These are phyloP conservation scores for Termitomyces sp. DNA, from an alignment of 768 basidiomycete genomes.

Conservation along the genomic window DNA sequence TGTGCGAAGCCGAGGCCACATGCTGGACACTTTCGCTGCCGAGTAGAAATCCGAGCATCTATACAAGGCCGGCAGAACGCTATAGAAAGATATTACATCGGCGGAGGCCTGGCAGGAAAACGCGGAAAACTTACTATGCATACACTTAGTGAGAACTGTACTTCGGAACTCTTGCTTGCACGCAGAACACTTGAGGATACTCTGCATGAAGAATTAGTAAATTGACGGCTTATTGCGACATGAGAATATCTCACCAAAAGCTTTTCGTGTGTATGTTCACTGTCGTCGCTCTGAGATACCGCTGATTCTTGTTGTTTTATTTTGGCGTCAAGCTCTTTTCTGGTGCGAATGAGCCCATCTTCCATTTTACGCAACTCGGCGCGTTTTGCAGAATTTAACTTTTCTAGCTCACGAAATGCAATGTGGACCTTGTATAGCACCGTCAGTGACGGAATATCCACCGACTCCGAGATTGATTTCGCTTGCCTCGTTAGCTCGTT, in stretches of 20 bases:
- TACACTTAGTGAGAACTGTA: constrained; percentile 83
- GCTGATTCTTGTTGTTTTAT: constrained; percentile 13
- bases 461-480: neutral
- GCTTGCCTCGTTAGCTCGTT: constrained; percentile 39
- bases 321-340: constrained; percentile 37
- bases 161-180: constrained; percentile 78
- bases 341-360: constrained; percentile 46
- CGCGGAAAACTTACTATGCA: constrained; percentile 70
- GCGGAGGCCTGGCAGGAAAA: neutral
- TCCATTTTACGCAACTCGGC: constrained; percentile 41
- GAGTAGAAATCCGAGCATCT: constrained; percentile 82
- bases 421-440: constrained; percentile 23
- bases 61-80: constrained; percentile 87
- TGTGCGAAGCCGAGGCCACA: constrained; percentile 81
- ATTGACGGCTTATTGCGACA: neutral
- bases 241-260: constrained; percentile 47
- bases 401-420: constrained; percentile 35
- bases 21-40: constrained; percentile 92
- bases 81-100: constrained; percentile 26
- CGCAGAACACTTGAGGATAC: constrained; percentile 84
- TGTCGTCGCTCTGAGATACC: constrained; percentile 4
- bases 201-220: constrained; percentile 38
- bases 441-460: neutral
- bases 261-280: constrained; percentile 11
- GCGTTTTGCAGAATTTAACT: constrained; percentile 28